phyloP scores from a whole-genome alignment of 2,329 filamentous ascomycete species.

The Alternaria triticimaculans region DNA sequence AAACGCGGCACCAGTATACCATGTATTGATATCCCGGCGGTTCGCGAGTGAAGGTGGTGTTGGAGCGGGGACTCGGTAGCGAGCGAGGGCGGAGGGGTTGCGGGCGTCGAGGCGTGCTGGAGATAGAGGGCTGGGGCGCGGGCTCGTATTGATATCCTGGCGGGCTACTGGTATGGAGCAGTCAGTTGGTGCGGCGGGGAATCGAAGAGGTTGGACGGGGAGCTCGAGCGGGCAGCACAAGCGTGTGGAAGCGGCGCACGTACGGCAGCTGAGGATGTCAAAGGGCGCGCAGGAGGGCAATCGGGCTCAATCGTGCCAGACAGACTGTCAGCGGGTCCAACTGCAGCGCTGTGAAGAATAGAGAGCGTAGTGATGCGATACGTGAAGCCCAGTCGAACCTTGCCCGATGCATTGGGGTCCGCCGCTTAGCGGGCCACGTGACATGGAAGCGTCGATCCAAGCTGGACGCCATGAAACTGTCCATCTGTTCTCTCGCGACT shows the following conservation, averaged over 20 bases:
- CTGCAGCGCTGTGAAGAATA: slow-evolving; percentile 47
- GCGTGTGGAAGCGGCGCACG: slow-evolving; percentile 37
- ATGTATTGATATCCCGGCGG: slow-evolving; percentile 28
- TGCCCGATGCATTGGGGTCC: slow-evolving; percentile 13
- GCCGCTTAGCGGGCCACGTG: slow-evolving; percentile 27
- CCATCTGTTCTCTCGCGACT: slow-evolving; percentile 6
- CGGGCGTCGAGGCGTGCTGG: slow-evolving; percentile 6
- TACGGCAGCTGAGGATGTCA: slow-evolving; percentile 30
- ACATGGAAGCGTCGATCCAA: slow-evolving; percentile 11
- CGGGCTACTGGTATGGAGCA: slow-evolving; percentile 17
- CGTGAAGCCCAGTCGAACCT: slow-evolving; percentile 22
- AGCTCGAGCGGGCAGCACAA: slow-evolving; percentile 29
- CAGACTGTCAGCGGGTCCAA: slow-evolving; percentile 29
- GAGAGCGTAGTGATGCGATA: slow-evolving; percentile 46
- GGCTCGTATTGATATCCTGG: slow-evolving; percentile 28
- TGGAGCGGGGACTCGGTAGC: slow-evolving; percentile 22
- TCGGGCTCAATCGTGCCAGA: slow-evolving; percentile 42
- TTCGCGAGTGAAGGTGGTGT: slow-evolving; percentile 18
- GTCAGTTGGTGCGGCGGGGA: slow-evolving; percentile 32
- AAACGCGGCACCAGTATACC: slow-evolving; percentile 34
- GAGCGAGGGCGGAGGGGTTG: slow-evolving; percentile 18
- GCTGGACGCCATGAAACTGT: slow-evolving; percentile 10
- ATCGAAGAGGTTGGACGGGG: slow-evolving; percentile 22
- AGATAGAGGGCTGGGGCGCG: slow-evolving; percentile 8
- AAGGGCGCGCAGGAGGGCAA: slow-evolving; percentile 33